Base-by-base conservation (phyloP, 73 alveolate genomes). In the Paramecium tetraurelia region DNA sequence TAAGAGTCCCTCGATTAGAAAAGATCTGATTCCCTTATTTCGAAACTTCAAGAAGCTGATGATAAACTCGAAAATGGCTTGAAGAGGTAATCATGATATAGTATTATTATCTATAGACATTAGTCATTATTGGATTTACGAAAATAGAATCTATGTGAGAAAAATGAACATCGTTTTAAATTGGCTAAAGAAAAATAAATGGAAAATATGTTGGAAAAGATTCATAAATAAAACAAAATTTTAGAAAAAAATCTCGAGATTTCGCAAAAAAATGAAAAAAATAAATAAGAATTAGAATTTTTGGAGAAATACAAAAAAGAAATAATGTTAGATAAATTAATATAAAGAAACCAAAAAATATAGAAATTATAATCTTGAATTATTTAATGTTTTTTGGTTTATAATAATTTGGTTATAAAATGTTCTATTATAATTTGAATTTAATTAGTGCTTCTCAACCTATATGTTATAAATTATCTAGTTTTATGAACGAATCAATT, bases 131-230 rank as follows among this genome's bases (percentile, higher is more conserved):
- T 63, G 14, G 84, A 63, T 63, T 63, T 63, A 63, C 24, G 84
- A 63, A 63, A 63, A 63, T 63, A 63, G 27, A 63, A 63, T 63
- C 3, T 63, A 27, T 63, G 31, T 5, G 22, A 63, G 24, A 63
- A 63, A 27, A 63, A 63, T 63, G 84, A 63, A 63, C 22, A 63
- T 33, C 84, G 84, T 10, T 63, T 63, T 63, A 63, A 63, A 27
- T 33, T 63, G 24, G 84, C 84, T 3, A 63, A 63, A 63, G 8
- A 63, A 27, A 63, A 63, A 63, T 63, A 63, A 63, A 63, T 63
- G 84, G 84, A 63, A 33, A 63, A 63, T 63, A 63, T 63, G 84
- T 63, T 63, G 12, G 44, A 63, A 27, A 63, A 63, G n/a, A 63
- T 63, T 10, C 48, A 63, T 63, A 63, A 63, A 63, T 33, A 63